A percentile compares a stretch with the other conserved stretches of the same genome.
Evolutionary conservation across 1,284 basidiomycete genomes (phyloP).

Genomic region (Tremellales sp.): DNA sequence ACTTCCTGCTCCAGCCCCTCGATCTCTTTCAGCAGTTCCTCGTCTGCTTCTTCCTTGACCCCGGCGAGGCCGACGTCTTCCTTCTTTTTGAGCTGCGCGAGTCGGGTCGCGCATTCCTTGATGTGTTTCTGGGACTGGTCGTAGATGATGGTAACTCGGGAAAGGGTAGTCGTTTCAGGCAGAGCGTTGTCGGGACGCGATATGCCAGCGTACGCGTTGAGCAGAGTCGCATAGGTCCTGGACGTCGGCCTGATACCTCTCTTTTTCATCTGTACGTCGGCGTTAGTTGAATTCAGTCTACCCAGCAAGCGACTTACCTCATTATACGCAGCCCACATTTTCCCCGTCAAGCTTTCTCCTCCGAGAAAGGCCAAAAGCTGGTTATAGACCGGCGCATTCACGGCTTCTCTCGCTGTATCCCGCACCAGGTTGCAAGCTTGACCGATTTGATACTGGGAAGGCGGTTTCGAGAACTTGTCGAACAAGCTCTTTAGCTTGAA

Average conservation of each 20-base stretch:
- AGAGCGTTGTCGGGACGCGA: slow-evolving; percentile 14
- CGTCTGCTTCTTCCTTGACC: background rate
- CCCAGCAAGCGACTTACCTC: slow-evolving; percentile 25
- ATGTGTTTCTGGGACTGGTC: slow-evolving; percentile 37
- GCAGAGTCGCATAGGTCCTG: slow-evolving; percentile 42
- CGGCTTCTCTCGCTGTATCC: slow-evolving; percentile 17
- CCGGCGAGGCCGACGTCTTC: slow-evolving; percentile 5
- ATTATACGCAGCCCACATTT: slow-evolving; percentile 42
- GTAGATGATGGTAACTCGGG: slow-evolving; percentile 37
- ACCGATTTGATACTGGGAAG: slow-evolving; percentile 21
- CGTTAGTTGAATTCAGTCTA: background rate
- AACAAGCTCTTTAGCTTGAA: slow-evolving; percentile 23
- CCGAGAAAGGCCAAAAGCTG: slow-evolving; percentile 36
- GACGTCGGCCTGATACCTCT: slow-evolving; percentile 36
- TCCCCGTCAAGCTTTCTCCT: slow-evolving; percentile 29
- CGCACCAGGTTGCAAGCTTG: slow-evolving; percentile 27
- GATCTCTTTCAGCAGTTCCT: background rate
- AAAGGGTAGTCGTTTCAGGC: slow-evolving; percentile 26
- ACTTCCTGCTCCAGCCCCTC: slow-evolving; percentile 13
- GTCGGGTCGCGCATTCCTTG: background rate
- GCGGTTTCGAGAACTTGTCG: slow-evolving; percentile 13
- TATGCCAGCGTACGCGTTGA: slow-evolving; percentile 41
- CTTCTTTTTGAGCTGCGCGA: background rate
- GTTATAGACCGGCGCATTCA: slow-evolving; percentile 44
- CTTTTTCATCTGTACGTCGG: slow-evolving; percentile 45